Conservation (phyloP, 768 basidiomycete genomes). For the Leccinum aurantiacum region DNA sequence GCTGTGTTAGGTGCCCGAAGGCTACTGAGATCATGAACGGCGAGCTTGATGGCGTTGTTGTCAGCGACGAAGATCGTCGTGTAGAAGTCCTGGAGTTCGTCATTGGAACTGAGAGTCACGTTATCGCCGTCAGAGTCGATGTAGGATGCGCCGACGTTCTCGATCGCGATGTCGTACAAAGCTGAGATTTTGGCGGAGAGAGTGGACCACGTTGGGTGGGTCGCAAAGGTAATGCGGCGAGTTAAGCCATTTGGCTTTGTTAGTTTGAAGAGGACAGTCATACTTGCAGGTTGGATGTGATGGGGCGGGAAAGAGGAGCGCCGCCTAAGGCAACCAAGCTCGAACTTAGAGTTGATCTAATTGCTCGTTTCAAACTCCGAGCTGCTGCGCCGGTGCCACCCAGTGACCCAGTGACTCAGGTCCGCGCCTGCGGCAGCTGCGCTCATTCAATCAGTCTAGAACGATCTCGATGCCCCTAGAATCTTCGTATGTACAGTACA, state of each 20-base stretch:
- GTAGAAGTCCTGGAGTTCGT: conserved; percentile 78
- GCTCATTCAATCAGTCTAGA: not conserved
- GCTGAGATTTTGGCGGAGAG: conserved; percentile 55
- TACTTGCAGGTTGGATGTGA: conserved; percentile 37
- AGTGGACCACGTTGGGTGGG: conserved; percentile 52
- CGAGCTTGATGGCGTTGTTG: conserved; percentile 50
- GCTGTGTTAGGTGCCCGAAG: conserved; percentile 35
- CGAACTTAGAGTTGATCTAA: conserved; percentile 12
- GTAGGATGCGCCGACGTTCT: conserved; percentile 68
- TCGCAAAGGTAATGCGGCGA: conserved; percentile 56
- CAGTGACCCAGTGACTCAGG: not conserved
- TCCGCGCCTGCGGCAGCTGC: conserved; percentile 7
- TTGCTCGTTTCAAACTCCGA: conserved; percentile 44
- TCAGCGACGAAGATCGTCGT: conserved; percentile 28
- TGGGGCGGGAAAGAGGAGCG: conserved; percentile 19
- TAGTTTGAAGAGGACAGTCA: conserved; percentile 64
- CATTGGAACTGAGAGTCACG: conserved; percentile 73
- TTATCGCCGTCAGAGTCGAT: conserved; percentile 72
- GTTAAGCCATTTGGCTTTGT: conserved; percentile 53
- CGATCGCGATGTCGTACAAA: conserved; percentile 56
- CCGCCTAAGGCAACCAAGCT: not conserved
- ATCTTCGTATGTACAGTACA: conserved; percentile 5
- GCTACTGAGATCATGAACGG: conserved; percentile 55
- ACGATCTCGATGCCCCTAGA: not conserved
- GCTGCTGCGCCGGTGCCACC: conserved; percentile 32